Base-by-base conservation (phyloP, 2,329 filamentous ascomycete species). In the Monosporascus ibericus region DNA sequence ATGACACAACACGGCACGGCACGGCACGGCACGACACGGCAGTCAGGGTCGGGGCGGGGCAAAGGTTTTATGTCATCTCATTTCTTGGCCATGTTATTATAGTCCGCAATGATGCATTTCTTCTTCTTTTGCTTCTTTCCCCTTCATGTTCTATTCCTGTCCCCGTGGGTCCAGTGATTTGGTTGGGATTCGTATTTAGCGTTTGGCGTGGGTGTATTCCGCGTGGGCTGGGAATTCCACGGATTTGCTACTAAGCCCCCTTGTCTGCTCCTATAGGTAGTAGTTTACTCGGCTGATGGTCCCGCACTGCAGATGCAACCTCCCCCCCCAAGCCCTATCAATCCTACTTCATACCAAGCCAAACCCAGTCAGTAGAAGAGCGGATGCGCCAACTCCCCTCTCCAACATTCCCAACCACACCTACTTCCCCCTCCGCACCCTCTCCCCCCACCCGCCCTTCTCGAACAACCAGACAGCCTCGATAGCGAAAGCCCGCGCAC, bases 381-480 rank as follows among this genome's bases (percentile, higher is more conserved):
- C 11, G 30, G 30, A 11, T 5, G 30, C 30, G 18, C 42, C 42
- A 11, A 46, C 42, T 25, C 11, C 20, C 22, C 40, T 3, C 40
- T 15, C 11, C 40, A 17, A 17, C 6, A 18, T 20, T 14, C 20
- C 7, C 20, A 6, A 71, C 62, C 55, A 72, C 70, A 5, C 14
- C 24, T 67, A 70, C 74, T 77, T 71, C 71, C 82, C 81, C 72
- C 75, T 78, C 72, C 73, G 78, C 70, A 68, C 1, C 52, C 68
- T 81, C 75, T 72, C 85, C 71, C 65, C 88, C 88, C 77, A 87
- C 65, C 77, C 87, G 59, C 90, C 90, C 68, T 81, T 83, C 65
- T 84, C 80, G 59, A 80, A 92, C 55, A 95, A 70, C 92, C 92
- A 96, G 17, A 96, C 72, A 1, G 91, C 92, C 69, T 97, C 92